phyloP scores from a whole-genome alignment of 805 yeast genomes.

The Clavispora phyllophila region DNA sequence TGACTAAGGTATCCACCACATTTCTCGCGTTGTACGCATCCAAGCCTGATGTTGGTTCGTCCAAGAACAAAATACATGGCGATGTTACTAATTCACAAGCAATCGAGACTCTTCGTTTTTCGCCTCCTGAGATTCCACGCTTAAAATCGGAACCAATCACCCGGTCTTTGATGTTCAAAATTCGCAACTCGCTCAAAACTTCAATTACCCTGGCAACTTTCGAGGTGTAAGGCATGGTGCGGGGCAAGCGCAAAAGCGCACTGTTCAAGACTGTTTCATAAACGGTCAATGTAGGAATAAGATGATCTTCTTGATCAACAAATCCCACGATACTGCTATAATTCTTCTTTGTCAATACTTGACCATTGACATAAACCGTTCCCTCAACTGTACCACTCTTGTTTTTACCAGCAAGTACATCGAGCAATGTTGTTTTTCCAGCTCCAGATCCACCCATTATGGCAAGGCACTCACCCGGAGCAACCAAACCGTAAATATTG shows the following conservation, averaged over 20 bases:
- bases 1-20: slow-evolving; percentile 79
- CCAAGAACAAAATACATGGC: slow-evolving; percentile 76
- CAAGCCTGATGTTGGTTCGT: slow-evolving; percentile 93
- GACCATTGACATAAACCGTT: slow-evolving; percentile 73
- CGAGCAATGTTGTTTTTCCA: slow-evolving; percentile 91
- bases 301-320: slow-evolving; percentile 92
- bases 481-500: slow-evolving; percentile 67
- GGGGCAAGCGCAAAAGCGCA: slow-evolving; percentile 83
- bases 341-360: slow-evolving; percentile 34
- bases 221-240: slow-evolving; percentile 64
- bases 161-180: slow-evolving; percentile 74
- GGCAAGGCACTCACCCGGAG: slow-evolving; percentile 87
- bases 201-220: slow-evolving; percentile 79
- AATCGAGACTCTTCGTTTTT: slow-evolving; percentile 84
- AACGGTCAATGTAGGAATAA: slow-evolving; percentile 90
- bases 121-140: slow-evolving; percentile 93
- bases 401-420: slow-evolving; percentile 83
- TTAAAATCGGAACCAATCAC: slow-evolving; percentile 84
- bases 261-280: slow-evolving; percentile 92
- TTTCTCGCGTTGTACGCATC: slow-evolving; percentile 92
- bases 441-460: slow-evolving; percentile 99
- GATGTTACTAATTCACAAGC: slow-evolving; percentile 91
- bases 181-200: slow-evolving; percentile 80
- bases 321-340: slow-evolving; percentile 76
- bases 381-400: slow-evolving; percentile 73